Conservation (phyloP, 1,139 yeast species). For the Geotrichum klebahnii region DNA sequence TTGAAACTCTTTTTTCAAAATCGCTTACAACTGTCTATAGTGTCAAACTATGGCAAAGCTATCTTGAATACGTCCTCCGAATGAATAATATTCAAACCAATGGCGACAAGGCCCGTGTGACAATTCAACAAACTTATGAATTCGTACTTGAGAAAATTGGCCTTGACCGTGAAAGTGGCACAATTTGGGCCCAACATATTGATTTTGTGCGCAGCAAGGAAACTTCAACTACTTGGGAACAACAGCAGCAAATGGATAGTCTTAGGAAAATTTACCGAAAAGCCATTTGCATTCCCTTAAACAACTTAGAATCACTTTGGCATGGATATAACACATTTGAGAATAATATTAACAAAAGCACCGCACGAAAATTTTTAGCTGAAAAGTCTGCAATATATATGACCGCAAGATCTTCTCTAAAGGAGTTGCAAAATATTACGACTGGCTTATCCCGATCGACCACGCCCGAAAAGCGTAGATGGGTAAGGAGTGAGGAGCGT, state of each 20-base stretch:
- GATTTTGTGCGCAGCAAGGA: constrained; percentile 77
- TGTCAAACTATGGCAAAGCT: constrained; percentile 66
- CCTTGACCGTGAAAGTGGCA: constrained; percentile 66
- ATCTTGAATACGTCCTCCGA: constrained; percentile 73
- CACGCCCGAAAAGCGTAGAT: constrained; percentile 40
- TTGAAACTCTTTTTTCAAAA: constrained; percentile 59
- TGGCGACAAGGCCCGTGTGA: constrained; percentile 75
- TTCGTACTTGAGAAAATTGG: constrained; percentile 77
- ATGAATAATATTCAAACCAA: constrained; percentile 69
- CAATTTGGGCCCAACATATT: constrained; percentile 77
- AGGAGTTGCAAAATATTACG: constrained; percentile 62
- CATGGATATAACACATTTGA: constrained; percentile 78
- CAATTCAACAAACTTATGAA: constrained; percentile 77
- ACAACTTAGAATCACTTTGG: constrained; percentile 77
- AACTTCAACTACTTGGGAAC: constrained; percentile 79
- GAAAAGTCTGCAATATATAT: constrained; percentile 84
- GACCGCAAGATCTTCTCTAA: constrained; percentile 77
- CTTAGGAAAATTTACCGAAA: constrained; percentile 70
- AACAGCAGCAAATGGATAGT: constrained; percentile 74
- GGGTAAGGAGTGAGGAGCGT: constrained; percentile 41
- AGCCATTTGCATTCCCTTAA: constrained; percentile 67
- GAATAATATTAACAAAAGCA: constrained; percentile 63
- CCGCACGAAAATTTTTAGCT: constrained; percentile 80
- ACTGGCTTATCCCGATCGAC: constrained; percentile 45
- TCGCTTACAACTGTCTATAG: constrained; percentile 58